Evolutionary conservation across 2,329 filamentous ascomycete species (phyloP).

Genomic region (Penicillium psychrosexuale): DNA sequence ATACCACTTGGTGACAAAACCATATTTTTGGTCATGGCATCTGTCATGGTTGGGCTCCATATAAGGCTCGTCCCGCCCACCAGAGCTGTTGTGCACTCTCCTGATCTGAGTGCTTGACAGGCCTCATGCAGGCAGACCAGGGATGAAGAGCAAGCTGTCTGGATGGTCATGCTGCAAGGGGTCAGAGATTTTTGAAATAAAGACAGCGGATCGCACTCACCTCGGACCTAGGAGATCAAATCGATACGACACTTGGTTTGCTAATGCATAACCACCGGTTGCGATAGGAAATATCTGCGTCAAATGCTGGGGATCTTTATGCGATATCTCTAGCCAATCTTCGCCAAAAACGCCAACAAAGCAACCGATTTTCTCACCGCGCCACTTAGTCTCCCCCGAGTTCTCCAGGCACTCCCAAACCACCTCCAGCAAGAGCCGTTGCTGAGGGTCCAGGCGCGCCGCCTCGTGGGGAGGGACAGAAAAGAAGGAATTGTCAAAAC

Average conservation of each 20-base stretch:
- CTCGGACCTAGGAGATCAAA: slow-evolving; percentile 25
- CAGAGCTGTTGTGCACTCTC: slow-evolving; percentile 27
- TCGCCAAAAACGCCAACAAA: slow-evolving; percentile 27
- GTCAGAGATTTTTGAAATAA: background rate
- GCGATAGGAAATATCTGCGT: slow-evolving; percentile 15
- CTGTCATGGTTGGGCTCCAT: slow-evolving; percentile 26
- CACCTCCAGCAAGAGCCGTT: slow-evolving; percentile 33
- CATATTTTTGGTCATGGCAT: slow-evolving; percentile 15
- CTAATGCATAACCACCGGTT: slow-evolving; percentile 19
- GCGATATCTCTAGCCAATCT: slow-evolving; percentile 24
- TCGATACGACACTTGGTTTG: slow-evolving; percentile 27
- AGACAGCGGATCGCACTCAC: slow-evolving; percentile 6
- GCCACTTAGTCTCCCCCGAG: slow-evolving; percentile 28
- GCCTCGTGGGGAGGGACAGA: slow-evolving; percentile 24
- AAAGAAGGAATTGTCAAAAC: slow-evolving; percentile 31
- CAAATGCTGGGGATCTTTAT: slow-evolving; percentile 18
- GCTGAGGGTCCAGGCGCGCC: slow-evolving; percentile 32
- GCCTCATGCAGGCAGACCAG: slow-evolving; percentile 35
- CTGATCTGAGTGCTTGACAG: slow-evolving; percentile 21
- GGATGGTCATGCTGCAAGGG: slow-evolving; percentile 29
- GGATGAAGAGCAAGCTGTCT: slow-evolving; percentile 44
- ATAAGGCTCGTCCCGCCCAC: slow-evolving; percentile 39
- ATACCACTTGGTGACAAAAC: slow-evolving; percentile 44
- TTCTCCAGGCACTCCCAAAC: slow-evolving; percentile 34
- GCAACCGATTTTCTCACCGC: slow-evolving; percentile 31